Base-by-base conservation (phyloP, 2,329 filamentous ascomycete species). In the Fusarium duplospermum region DNA sequence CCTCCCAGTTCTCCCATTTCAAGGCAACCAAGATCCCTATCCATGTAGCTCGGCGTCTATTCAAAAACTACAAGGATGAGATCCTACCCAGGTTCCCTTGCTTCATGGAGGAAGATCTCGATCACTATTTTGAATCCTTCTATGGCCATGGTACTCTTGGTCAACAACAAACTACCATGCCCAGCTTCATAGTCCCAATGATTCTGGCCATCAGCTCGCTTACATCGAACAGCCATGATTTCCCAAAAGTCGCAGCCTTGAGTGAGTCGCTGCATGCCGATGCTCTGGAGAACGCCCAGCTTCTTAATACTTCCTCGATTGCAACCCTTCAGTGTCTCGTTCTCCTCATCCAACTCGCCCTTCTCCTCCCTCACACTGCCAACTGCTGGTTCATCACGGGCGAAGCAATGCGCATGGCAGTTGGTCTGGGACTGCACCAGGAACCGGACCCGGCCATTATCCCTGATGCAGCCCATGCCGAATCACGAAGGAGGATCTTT, bases 361-460 rank as follows among this genome's bases (percentile, higher is more conserved):
- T 76, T 20, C 56, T 72, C 24, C 59, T 77, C 18, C 75, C 75
- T 22, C 67, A 72, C 57, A 70, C 67, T 4, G 62, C 29, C 2
- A 77, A 77, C 45, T 61, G 74, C 27, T 76, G 72, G 72, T 77
- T 74, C 31, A 52, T 74, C 52, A 72, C 57, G 6, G 72, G 74
- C 9, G 75, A 77, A 67, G 73, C 74, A 10, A 71, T 76, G 67
- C 69, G 76, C 11, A 76, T 77, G 71, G 74, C 76, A 9, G 57
- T 77, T 33, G 59, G 62, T 33, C 69, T 77, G 10, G 76, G 76
- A 6, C 69, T 77, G 3, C 76, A 76, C 33, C 73, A 77, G 54
- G 76, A 77, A 24, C 65, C 45, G 11, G 67, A 66, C 6, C 22
- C 33, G 1, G 20, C 60, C 6, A 38, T 59, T n/a, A 29, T 42